These are phyloP conservation scores for Juglanconis sp. DNA, from an alignment of 2,329 filamentous ascomycete genomes.

Conservation along the genomic window DNA sequence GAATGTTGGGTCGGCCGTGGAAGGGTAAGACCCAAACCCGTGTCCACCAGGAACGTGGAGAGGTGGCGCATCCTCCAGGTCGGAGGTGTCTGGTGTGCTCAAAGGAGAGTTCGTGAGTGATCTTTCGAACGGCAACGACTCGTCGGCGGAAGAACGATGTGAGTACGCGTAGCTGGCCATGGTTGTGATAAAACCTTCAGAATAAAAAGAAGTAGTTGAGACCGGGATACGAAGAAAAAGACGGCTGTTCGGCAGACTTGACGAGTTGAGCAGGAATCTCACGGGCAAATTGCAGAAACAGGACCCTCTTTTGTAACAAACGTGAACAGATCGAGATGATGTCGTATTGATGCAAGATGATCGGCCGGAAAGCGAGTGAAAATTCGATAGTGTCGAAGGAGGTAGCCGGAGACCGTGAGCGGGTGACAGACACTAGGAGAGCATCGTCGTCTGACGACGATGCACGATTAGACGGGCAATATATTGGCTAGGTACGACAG, in stretches of 20 bases:
- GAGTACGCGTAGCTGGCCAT: slow-evolving; percentile 19
- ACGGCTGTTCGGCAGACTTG: not conserved
- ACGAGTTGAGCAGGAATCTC: not conserved
- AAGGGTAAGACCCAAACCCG: slow-evolving; percentile 12
- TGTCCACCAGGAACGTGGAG: slow-evolving; percentile 7
- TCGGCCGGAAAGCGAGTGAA: slow-evolving; percentile 4
- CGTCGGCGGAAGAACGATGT: slow-evolving; percentile 1
- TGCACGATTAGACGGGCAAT: not conserved
- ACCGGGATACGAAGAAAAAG: not conserved
- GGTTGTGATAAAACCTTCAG: not conserved
- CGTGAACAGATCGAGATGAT: slow-evolving; percentile 1
- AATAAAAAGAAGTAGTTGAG: not conserved
- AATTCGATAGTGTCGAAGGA: slow-evolving; percentile 15
- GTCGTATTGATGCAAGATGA: slow-evolving; percentile 1
- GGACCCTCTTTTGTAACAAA: slow-evolving; percentile 16
- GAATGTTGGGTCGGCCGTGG: slow-evolving; percentile 22
- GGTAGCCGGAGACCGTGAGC: slow-evolving; percentile 2
- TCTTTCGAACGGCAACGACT: slow-evolving; percentile 13
- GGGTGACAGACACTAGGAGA: slow-evolving; percentile 4
- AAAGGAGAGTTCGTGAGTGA: slow-evolving; percentile 20
- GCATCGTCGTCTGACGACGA: slow-evolving; percentile 10
- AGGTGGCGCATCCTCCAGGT: slow-evolving; percentile 19
- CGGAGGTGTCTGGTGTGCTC: slow-evolving; percentile 17
- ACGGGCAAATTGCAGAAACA: not conserved
- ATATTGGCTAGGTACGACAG: slow-evolving; percentile 10